Evolutionary conservation across 1,139 yeast species (phyloP).

Genomic region (Blastobotrys niveus): DNA sequence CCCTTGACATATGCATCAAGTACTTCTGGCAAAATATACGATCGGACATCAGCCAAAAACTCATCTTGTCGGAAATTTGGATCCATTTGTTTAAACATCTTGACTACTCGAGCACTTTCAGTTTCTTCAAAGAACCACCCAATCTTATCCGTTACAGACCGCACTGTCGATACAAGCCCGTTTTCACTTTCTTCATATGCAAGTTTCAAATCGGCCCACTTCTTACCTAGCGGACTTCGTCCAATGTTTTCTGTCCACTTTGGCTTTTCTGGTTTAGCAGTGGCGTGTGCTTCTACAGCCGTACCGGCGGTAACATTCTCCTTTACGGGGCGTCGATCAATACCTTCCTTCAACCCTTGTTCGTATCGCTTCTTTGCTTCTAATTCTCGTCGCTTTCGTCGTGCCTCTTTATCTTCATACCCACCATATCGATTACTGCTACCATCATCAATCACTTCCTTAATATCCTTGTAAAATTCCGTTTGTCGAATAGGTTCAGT

Average conservation of each 20-base stretch:
- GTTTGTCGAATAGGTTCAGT: constrained; percentile 94
- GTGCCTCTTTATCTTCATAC: constrained; percentile 76
- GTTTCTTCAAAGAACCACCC: constrained; percentile 93
- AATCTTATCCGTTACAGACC: constrained; percentile 75
- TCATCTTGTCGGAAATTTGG: constrained; percentile 77
- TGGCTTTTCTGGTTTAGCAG: constrained; percentile 67
- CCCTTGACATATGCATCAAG: constrained; percentile 94
- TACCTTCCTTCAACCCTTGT: constrained; percentile 57
- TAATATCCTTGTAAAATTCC: constrained; percentile 79
- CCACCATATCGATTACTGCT: constrained; percentile 88
- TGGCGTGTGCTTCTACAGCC: constrained; percentile 75
- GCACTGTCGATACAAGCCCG: constrained; percentile 73
- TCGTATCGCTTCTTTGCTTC: constrained; percentile 38
- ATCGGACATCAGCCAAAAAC: constrained; percentile 80
- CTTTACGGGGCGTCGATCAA: constrained; percentile 54
- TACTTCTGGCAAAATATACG: constrained; percentile 90
- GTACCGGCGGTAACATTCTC: constrained; percentile 85
- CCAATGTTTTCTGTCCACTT: constrained; percentile 61
- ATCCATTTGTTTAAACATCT: constrained; percentile 82
- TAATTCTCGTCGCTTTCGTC: constrained; percentile 58
- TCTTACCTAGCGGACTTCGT: constrained; percentile 65
- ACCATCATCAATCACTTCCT: constrained; percentile 89
- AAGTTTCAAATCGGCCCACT: constrained; percentile 54
- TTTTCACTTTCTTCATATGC: constrained; percentile 87
- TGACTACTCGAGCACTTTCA: constrained; percentile 86